Evolutionary conservation across 208 protist species (phyloP).

Genomic region (Plasmodiophora brassicae): DNA sequence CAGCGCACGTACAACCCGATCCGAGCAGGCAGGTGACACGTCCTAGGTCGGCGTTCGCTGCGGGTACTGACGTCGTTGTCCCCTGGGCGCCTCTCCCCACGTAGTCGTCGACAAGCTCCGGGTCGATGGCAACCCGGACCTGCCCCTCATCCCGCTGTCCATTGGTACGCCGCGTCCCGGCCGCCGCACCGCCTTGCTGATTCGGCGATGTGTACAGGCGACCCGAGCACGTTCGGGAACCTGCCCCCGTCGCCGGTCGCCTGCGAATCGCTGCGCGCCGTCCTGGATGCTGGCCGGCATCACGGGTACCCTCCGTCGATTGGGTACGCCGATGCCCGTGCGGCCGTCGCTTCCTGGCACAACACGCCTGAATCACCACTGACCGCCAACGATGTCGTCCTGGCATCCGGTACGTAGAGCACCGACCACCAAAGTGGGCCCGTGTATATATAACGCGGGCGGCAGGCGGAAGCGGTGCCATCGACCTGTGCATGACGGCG

Average conservation of each 20-base stretch:
- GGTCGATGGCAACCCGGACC: not conserved
- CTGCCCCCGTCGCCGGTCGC: not conserved
- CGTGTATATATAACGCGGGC: not conserved
- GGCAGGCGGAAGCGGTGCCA: not conserved
- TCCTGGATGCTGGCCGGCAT: not conserved
- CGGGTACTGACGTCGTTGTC: no score
- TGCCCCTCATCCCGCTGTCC: not conserved
- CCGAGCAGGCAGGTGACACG: no score
- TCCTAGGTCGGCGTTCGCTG: no score
- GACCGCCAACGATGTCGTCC: not conserved
- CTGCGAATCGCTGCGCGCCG: not conserved
- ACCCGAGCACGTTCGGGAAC: constrained; percentile 27
- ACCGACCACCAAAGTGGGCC: not conserved
- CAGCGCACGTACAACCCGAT: no score
- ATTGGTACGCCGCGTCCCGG: not conserved
- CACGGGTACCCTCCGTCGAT: constrained; percentile 5
- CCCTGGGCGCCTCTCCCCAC: no score
- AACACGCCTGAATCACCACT: not conserved
- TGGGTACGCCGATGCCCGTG: not conserved
- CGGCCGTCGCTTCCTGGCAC: not conserved
- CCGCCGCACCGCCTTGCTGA: not conserved
- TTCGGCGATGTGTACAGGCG: not conserved
- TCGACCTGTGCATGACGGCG: constrained; percentile 23
- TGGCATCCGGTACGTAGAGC: not conserved
- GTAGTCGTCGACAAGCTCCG: not conserved